A percentile compares a stretch with the other conserved stretches of the same genome.
Evolutionary conservation across 805 yeast species (phyloP).

Genomic region (Candida chauliodis): DNA sequence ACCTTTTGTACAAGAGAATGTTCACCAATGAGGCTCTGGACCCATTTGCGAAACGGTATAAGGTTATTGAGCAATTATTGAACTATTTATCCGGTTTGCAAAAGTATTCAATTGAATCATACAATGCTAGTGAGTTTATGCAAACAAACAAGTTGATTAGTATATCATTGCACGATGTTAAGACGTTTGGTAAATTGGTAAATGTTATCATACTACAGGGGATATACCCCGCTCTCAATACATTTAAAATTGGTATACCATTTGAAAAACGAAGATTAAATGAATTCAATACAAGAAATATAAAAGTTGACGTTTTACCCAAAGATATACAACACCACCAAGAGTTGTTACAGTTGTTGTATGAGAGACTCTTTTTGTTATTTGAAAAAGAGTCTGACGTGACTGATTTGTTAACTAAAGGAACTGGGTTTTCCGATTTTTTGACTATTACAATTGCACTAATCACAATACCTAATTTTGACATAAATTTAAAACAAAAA

Average conservation of each 20-base stretch:
- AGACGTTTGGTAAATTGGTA: slow-evolving; percentile 60
- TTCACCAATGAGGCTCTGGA: slow-evolving; percentile 1
- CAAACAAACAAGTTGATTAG: slow-evolving; percentile 41
- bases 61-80: slow-evolving; percentile 30
- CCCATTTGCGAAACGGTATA: slow-evolving; percentile 10
- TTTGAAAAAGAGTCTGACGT: slow-evolving; percentile 47
- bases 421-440: slow-evolving; percentile 65
- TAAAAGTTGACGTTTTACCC: slow-evolving; percentile 18
- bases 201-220: slow-evolving; percentile 69
- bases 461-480: slow-evolving; percentile 28
- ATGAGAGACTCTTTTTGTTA: slow-evolving; percentile 25
- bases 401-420: slow-evolving; percentile 51
- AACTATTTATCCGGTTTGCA: slow-evolving; percentile 38
- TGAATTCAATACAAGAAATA: slow-evolving; percentile 34
- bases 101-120: slow-evolving; percentile 24
- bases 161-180: slow-evolving; percentile 84
- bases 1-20: slow-evolving; percentile 12
- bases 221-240: slow-evolving; percentile 58
- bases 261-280: slow-evolving; percentile 56
- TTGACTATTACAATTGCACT: slow-evolving; percentile 47
- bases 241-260: slow-evolving; percentile 58
- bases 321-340: slow-evolving; percentile 10
- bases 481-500: slow-evolving; percentile 5
- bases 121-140: not conserved
- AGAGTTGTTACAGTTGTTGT: slow-evolving; percentile 26